Base-by-base conservation (phyloP, 108 stramenopile species). In the Skeletonema potamos region DNA sequence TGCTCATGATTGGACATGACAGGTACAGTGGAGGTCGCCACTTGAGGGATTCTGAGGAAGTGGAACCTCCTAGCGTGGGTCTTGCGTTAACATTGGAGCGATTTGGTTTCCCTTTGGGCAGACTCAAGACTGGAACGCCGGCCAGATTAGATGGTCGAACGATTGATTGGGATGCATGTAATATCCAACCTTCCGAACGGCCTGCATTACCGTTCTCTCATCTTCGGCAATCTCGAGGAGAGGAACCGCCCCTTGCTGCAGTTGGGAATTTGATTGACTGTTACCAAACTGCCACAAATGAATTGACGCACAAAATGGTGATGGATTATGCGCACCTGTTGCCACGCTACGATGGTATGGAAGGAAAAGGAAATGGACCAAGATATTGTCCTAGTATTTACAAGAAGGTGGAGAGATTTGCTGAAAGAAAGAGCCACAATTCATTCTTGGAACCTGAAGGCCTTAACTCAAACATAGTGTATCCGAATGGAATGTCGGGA, bases 391-490 rank as follows among this genome's bases (percentile, higher is more conserved):
- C 98, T 17, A 90, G 92, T 64, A 88, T 99, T 62, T 97, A 88
- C 81, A 97, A 97, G 64, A 98, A 98, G 74, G 96, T 97, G 13
- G 85, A 91, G 64, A 72, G 96, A 9, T 99, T 99, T 84, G 92
- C 95, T 22, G 96, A 98, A 46, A 85, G 97, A 24, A 74, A 68
- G 24, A 77, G 89, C 60, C 98, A 99, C 79, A 94, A 96, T 72
- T 94, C 92, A 55, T 99, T 97, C 83, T 82, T 99, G 26, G 98
- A 99, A 82, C 98, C 98, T 6, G 98, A 99, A 79, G 98, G 98
- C 3, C 69, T 99, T 17, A 91, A 91, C 72, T 94, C 97, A 0
- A 78, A 97, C 70, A 76, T 99, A 43, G 97, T 99, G 1, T 99
- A 99, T 76, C 98, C 98, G 28, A 98, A 97, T 68, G 98, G 98